phyloP scores from a whole-genome alignment of 441 rosid species.

The Euphorbia celastroides region DNA sequence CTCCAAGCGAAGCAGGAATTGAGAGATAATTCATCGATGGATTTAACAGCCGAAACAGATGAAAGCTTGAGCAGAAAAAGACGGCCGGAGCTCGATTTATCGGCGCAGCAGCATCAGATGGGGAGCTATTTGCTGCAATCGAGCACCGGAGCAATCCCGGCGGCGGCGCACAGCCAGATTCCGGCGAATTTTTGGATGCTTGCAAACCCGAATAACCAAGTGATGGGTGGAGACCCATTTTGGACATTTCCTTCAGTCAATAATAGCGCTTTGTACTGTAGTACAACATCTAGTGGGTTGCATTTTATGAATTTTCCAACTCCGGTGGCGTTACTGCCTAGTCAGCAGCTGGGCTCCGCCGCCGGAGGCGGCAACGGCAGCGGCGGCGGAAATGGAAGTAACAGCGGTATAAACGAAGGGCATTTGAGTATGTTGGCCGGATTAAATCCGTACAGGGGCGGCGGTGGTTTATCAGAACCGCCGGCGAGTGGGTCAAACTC shows the following conservation, averaged over 20 bases:
- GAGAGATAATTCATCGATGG: slow-evolving; percentile 41
- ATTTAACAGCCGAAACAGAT: slow-evolving; percentile 36
- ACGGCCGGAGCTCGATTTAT: slow-evolving; percentile 45
- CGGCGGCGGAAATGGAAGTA: slow-evolving; percentile 13
- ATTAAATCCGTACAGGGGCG: slow-evolving; percentile 36
- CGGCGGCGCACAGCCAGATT: slow-evolving; percentile 36
- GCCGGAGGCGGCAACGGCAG: slow-evolving; percentile 13
- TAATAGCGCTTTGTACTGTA: slow-evolving; percentile 42
- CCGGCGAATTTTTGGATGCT: slow-evolving; percentile 72
- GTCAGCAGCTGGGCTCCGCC: slow-evolving; percentile 47
- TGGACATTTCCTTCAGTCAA: slow-evolving; percentile 61
- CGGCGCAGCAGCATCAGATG: slow-evolving; percentile 45
- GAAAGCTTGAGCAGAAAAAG: slow-evolving; percentile 39
- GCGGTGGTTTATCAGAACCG: slow-evolving; percentile 36
- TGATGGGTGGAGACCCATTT: slow-evolving; percentile 55
- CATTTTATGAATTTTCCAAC: slow-evolving; percentile 78
- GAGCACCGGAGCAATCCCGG: slow-evolving; percentile 37
- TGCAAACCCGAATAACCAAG: slow-evolving; percentile 45
- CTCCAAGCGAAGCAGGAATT: slow-evolving; percentile 68
- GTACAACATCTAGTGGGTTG: slow-evolving; percentile 52
- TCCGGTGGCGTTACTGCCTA: slow-evolving; percentile 54
- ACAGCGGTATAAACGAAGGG: slow-evolving; percentile 36
- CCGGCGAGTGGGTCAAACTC: slow-evolving; percentile 56
- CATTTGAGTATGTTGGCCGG: slow-evolving; percentile 56
- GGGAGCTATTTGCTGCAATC: slow-evolving; percentile 55